A percentile compares a stretch with the other conserved stretches of the same genome.
Conservation (phyloP, 192 early-diverging fungal species). For the Podila minutissima region DNA sequence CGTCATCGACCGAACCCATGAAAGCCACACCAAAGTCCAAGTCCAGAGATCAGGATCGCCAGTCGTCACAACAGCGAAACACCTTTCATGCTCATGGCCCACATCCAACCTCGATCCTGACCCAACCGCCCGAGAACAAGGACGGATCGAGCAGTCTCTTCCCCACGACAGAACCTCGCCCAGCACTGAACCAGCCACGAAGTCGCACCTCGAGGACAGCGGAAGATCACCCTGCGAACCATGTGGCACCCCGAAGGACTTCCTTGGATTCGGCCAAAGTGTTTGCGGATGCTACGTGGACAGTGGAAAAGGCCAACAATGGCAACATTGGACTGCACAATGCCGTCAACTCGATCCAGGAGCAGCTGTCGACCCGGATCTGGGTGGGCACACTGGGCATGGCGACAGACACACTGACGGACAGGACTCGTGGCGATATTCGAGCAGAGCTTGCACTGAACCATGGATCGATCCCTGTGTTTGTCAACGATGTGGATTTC, state of each 20-base stretch:
- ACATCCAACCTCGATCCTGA: slow-evolving; percentile 24
- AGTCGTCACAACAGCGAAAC: slow-evolving; percentile 25
- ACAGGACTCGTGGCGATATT: slow-evolving; percentile 69
- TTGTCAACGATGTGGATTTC: slow-evolving; percentile 80
- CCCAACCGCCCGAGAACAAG: slow-evolving; percentile 21
- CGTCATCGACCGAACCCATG: slow-evolving; percentile 19
- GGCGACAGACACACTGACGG: slow-evolving; percentile 72
- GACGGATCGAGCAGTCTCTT: slow-evolving; percentile 41
- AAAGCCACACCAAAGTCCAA: slow-evolving; percentile 29
- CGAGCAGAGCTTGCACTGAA: slow-evolving; percentile 66
- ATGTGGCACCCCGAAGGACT: slow-evolving; percentile 14
- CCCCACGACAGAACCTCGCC: slow-evolving; percentile 28
- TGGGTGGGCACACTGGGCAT: slow-evolving; percentile 86
- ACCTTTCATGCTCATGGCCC: slow-evolving; percentile 49
- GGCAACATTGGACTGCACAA: slow-evolving; percentile 98
- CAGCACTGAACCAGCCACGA: slow-evolving; percentile 43
- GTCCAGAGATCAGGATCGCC: slow-evolving; percentile 22
- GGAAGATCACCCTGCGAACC: slow-evolving; percentile 15
- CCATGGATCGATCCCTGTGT: slow-evolving; percentile 81
- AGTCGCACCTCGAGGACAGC: slow-evolving; percentile 28
- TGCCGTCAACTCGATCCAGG: slow-evolving; percentile 77
- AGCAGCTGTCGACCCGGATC: slow-evolving; percentile 65
- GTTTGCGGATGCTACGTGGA: slow-evolving; percentile 61
- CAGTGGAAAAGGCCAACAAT: slow-evolving; percentile 75
- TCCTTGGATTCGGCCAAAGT: slow-evolving; percentile 51